Base-by-base conservation (phyloP, 306 rosid genomes). In the Vicia sativa region DNA sequence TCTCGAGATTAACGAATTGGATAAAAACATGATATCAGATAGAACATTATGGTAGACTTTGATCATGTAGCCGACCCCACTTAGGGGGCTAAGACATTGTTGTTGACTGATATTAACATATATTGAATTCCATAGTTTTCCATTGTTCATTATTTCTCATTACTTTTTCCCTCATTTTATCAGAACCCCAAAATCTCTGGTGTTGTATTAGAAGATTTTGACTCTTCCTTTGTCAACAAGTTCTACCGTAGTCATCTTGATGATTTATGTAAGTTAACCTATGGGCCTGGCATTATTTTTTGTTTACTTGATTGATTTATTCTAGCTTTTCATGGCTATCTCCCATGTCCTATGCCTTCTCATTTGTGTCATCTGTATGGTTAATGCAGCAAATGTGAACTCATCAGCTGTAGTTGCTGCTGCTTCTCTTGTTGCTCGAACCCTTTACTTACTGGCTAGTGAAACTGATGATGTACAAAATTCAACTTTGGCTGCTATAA, bases 201-300 rank as follows among this genome's bases (percentile, higher is more conserved):
- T 67, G 66, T 84, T 76, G 90, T 91, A 57, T 66, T 91, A 60
- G 97, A 85, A 84, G 97, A 89, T 81, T 92, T 92, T 75, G 87
- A 87, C 79, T 79, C 81, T 57, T 77, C 73, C 78, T 89, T 92
- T 78, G 77, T 83, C 71, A 92, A 92, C 86, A 81, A 86, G 64
- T 86, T 84, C 83, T 92, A 92, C 81, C 87, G 86, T 39, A 92
- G 96, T 81, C 91, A 86, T 73, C 96, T 92, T 50, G 98, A 91
- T 78, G 87, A 87, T 85, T 48, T 77, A 71, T 81, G 96, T 87
- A 73, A 85, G 95, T 68, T 78, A 49, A 37, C 50, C 65, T 28
- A 49, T 62, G 12, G 38, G 7, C 49, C 77, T 45, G 74, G 7
- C 42, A 31, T 48, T 11, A 19, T 74, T 74, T 45, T 38, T 64